Percentiles rank a stretch among this genome's conserved stretches.
Conservation (phyloP, 176 grass and related monocot genomes). For the Alloteropsis semialata region DNA sequence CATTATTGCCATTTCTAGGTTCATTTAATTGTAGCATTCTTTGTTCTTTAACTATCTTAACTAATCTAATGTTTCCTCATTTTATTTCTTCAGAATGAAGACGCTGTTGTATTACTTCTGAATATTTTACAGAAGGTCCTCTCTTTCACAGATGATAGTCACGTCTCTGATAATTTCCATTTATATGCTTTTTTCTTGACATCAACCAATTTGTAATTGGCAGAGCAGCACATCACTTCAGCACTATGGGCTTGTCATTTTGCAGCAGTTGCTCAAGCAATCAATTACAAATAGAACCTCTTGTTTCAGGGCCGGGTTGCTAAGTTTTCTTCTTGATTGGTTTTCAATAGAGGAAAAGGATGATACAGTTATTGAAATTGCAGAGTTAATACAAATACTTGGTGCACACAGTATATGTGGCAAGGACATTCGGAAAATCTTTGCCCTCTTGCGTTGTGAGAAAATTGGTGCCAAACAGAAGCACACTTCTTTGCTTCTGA, state of each 20-base stretch:
- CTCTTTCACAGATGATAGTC: not conserved
- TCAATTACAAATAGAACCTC: conserved; percentile 86
- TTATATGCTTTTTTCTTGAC: not conserved
- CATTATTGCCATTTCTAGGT: not conserved
- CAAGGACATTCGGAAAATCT: conserved; percentile 93
- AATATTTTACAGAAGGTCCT: conserved; percentile 89
- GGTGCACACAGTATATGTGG: conserved; percentile 94
- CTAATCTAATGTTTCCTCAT: conserved; percentile 27
- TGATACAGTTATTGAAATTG: conserved; percentile 70
- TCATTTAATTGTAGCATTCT: conserved; percentile 6
- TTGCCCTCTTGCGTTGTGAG: conserved; percentile 81
- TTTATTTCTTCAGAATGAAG: conserved; percentile 78
- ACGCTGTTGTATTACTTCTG: conserved; percentile 75
- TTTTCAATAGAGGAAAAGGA: conserved; percentile 74
- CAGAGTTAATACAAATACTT: conserved; percentile 88
- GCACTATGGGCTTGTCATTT: conserved; percentile 80
- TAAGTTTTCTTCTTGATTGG: conserved; percentile 98
- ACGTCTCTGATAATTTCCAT: not conserved
- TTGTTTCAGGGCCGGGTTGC: conserved; percentile 79
- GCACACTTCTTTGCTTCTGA: conserved; percentile 74
- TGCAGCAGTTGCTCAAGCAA: conserved; percentile 79
- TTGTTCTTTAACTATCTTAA: conserved; percentile 5
- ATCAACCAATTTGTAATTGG: conserved; percentile 45
- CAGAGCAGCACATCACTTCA: conserved; percentile 83
- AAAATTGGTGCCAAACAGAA: conserved; percentile 64